Conservation (phyloP, 441 rosid species). For the California macrophylla region DNA sequence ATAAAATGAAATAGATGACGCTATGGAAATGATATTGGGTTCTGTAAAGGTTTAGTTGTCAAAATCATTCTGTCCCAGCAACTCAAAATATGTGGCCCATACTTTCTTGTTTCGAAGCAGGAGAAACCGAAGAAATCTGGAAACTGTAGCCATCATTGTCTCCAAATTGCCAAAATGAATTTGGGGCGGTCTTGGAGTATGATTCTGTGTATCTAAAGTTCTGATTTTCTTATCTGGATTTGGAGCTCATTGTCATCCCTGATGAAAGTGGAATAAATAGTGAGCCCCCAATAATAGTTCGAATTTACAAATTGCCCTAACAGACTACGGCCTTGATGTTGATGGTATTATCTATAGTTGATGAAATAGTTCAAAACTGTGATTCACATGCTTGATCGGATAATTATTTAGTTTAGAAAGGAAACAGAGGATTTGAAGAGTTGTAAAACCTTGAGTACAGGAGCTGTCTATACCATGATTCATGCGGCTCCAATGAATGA, state of each 20-base stretch:
- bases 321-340: not conserved
- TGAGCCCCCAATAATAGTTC: not conserved
- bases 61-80: slow-evolving; percentile 4
- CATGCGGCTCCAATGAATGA: not conserved
- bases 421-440: not conserved
- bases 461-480: too few relatives aligned
- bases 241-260: not conserved
- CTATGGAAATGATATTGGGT: slow-evolving; percentile 1
- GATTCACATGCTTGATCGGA: not conserved
- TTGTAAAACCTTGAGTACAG: not conserved
- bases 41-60: not conserved
- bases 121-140: slow-evolving; percentile 15
- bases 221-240: not conserved
- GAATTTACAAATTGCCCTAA: not conserved
- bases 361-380: not conserved
- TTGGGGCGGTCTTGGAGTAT: not conserved
- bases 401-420: not conserved
- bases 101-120: slow-evolving; percentile 5
- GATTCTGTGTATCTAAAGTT: not conserved
- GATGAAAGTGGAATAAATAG: not conserved
- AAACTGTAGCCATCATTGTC: slow-evolving; percentile 5
- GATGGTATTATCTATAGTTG: not conserved
- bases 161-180: not conserved
- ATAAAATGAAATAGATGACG: slow-evolving; percentile 13
- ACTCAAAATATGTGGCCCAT: slow-evolving; percentile 11